Evolutionary conservation across 202 grass and related monocot genomes (phyloP), one percentile per base, ranked within the genome.

Genomic region (Panicum virgatum): DNA sequence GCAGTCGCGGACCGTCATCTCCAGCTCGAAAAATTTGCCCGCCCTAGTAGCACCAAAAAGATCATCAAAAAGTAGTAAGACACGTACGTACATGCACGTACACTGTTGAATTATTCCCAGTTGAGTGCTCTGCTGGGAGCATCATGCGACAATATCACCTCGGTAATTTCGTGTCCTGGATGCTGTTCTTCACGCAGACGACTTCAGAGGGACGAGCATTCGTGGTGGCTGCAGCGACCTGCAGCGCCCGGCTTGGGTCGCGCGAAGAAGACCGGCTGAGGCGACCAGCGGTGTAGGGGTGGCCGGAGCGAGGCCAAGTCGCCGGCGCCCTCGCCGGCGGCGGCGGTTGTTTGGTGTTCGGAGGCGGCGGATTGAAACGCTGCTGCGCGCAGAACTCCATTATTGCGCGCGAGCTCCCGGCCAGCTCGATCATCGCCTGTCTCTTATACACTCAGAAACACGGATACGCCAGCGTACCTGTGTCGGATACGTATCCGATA

Each of bases 1-100:
- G 44, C 83, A 90, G 69, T 90, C 88, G 12, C 76, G 83, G 27
- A 94, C 86, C 51, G 37, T 82, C 12, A 94, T 80, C 62, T 88
- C 75, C 16, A 86, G 37, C 73, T 94, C 51, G 16, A 72, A 90
- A 67, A 90, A 90, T 23, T 86, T 88, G 8, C 72, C 62, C 3
- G 12, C 75, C 6, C 89, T 91, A 2, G n/a, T n/a, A n/a, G 19
- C 19, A 23, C 11, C 56, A 27, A 12, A 5, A 12, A 34, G 32
- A 34, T 34, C 29, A 13, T 27, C 6, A 15, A 50, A 53, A n/a
- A n/a, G n/a, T n/a, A n/a, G 5, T n/a, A 53, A 53, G 7, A n/a
- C 5, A 27, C n/a, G 20, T 22, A 46, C 12, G n/a, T n/a, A 45
- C 44, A 14, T 12, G 44, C 12, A 46, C 2, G 15, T n/a, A n/a